phyloP scores from a whole-genome alignment of 345 rosid species.

The Linum trigynum region DNA sequence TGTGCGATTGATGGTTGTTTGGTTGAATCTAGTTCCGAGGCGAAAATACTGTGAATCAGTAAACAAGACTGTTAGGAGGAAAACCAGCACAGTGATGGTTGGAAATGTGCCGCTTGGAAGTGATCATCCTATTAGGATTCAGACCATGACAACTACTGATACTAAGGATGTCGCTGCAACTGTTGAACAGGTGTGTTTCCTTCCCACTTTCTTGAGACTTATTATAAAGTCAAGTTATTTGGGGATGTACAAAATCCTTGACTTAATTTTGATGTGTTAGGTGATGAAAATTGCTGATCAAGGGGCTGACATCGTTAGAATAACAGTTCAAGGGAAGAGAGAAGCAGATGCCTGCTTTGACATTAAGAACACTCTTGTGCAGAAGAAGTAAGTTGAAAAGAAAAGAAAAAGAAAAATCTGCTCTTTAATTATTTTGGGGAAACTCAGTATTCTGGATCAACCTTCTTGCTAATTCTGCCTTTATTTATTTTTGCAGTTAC shows the following conservation, averaged over 20 bases:
- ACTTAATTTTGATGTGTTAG: slow-evolving; percentile 23
- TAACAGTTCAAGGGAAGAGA: slow-evolving; percentile 97
- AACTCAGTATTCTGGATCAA: background rate
- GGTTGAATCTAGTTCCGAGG: slow-evolving; percentile 64
- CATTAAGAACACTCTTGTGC: slow-evolving; percentile 79
- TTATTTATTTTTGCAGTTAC: slow-evolving; percentile 44
- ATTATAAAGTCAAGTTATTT: background rate
- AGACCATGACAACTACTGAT: slow-evolving; percentile 91
- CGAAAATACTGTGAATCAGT: slow-evolving; percentile 87
- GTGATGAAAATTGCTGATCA: slow-evolving; percentile 88
- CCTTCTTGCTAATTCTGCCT: slow-evolving; percentile 15
- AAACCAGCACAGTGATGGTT: slow-evolving; percentile 86
- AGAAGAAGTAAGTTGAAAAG: slow-evolving; percentile 53
- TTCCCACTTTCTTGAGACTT: too few species aligned
- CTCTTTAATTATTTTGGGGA: background rate
- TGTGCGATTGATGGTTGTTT: background rate
- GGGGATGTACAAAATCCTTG: background rate
- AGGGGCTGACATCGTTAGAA: slow-evolving; percentile 90
- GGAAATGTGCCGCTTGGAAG: slow-evolving; percentile 92
- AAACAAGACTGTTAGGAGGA: slow-evolving; percentile 81
- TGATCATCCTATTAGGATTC: slow-evolving; percentile 87
- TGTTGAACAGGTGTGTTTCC: slow-evolving; percentile 69
- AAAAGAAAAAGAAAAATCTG: background rate
- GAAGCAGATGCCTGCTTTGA: slow-evolving; percentile 98
- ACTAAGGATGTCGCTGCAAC: slow-evolving; percentile 86